phyloP scores from a whole-genome alignment of 1,139 yeast species.

The Sugiyamaella sp. region DNA sequence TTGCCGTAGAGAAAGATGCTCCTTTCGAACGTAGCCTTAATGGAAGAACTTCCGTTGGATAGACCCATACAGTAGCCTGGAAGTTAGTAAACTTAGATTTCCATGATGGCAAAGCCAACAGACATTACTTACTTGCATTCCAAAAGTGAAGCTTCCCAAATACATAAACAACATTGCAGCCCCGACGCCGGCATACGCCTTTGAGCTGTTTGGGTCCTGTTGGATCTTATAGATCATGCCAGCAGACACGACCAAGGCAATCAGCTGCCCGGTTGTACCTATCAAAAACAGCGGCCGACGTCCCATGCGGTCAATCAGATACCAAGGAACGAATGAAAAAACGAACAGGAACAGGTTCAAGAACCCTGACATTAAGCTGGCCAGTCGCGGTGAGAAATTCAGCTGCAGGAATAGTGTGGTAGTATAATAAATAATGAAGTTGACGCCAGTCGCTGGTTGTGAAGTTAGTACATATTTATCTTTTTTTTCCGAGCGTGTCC shows the following conservation, averaged over 20 bases:
- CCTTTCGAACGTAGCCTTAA: slow-evolving; percentile 60
- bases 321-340: slow-evolving; percentile 42
- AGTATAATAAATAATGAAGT: slow-evolving; percentile 54
- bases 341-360: slow-evolving; percentile 48
- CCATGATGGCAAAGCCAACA: neutral
- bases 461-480: no score
- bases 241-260: slow-evolving; percentile 22
- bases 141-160: slow-evolving; percentile 34
- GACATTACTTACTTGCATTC: slow-evolving; percentile 27
- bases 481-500: no score
- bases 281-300: slow-evolving; percentile 53
- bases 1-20: slow-evolving; percentile 48
- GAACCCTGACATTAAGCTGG: slow-evolving; percentile 59
- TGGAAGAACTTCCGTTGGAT: slow-evolving; percentile 66
- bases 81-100: neutral
- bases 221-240: slow-evolving; percentile 26
- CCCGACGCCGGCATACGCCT: slow-evolving; percentile 18
- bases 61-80: slow-evolving; percentile 42
- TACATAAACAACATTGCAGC: slow-evolving; percentile 32
- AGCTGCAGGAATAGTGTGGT: slow-evolving; percentile 48
- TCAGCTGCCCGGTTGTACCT: slow-evolving; percentile 46
- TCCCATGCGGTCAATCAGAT: slow-evolving; percentile 53
- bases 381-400: slow-evolving; percentile 54
- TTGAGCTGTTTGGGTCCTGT: slow-evolving; percentile 9
- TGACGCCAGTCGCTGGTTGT: slow-evolving; percentile 55